Base-by-base conservation (phyloP, 108 stramenopile genomes). In the Skeletonema grethae region DNA sequence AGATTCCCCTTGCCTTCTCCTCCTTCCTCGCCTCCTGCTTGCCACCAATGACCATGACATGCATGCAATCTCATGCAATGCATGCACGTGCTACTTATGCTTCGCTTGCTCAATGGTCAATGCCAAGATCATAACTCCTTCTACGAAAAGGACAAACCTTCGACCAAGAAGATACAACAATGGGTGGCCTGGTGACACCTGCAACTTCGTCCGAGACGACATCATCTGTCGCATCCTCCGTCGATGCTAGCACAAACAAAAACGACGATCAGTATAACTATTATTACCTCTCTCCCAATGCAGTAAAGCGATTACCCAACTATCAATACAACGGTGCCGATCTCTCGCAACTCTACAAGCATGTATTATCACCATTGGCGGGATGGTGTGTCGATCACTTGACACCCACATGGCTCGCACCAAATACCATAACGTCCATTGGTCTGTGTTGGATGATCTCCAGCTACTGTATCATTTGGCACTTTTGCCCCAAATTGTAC, bases 341-440 rank as follows among this genome's bases (percentile, higher is more conserved):
- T 63, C 70, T 62, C 0, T 90, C 89, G 5, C 65, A 88, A 11
- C 61, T 92, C 0, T 97, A 97, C 80, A 85, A 91, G 36, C 83
- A 93, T 63, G 72, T 96, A 22, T 84, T 96, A 8, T 92, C 92
- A 24, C 97, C 97, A 2, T 45, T 95, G 16, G 97, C 97, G 4
- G 74, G 69, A 22, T 94, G 79, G 64, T 80, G 76, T 22, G 94
- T 97, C 15, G 82, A 93, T 61, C 43, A 84, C 8, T 65, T 80
- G 45, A 88, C 88, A 28, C 95, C 97, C 5, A 61, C 36, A 8
- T 86, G 84, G 70, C 56, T 98, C 39, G 96, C 98, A 9, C 98
- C 98, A 18, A 98, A 98, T 75, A 80, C 86, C 62, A 92, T 98
- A 36, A 98, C 98, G 5, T 63, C 86, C 5, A 57, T 89, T 22